phyloP scores from a whole-genome alignment of 192 early-diverging fungal species.

The Thoreauomyces humboldtii region DNA sequence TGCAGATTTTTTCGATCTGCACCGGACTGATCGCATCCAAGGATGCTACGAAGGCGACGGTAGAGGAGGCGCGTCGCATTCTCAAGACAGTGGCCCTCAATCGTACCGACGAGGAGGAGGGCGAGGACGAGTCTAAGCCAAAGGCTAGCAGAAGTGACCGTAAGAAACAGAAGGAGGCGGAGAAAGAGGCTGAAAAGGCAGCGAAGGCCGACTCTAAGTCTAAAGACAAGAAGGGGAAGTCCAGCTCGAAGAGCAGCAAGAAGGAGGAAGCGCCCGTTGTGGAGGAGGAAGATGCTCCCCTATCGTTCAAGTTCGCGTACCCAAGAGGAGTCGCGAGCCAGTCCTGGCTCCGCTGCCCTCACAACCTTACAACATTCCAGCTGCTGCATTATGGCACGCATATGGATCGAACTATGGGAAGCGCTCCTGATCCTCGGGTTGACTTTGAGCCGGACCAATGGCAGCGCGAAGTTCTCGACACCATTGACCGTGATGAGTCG shows the following conservation, averaged over 20 bases:
- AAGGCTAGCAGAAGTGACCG: background rate
- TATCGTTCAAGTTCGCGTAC: conserved; percentile 23
- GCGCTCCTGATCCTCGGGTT: conserved; percentile 28
- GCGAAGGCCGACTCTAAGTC: background rate
- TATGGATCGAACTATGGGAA: conserved; percentile 37
- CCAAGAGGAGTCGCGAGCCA: conserved; percentile 6
- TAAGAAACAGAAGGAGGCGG: background rate
- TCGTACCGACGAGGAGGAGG: too few species aligned
- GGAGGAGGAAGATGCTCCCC: background rate
- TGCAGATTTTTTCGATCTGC: conserved; percentile 17
- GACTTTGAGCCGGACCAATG: conserved; percentile 42
- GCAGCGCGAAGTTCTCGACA: conserved; percentile 39
- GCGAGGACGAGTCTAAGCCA: background rate
- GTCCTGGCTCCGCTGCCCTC: conserved; percentile 3
- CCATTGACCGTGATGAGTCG: conserved; percentile 37
- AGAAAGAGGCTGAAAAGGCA: conserved; percentile 6
- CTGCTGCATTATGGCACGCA: conserved; percentile 28
- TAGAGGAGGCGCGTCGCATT: conserved; percentile 1
- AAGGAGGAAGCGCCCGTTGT: background rate
- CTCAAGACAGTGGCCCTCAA: conserved; percentile 9
- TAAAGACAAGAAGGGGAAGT: conserved; percentile 10
- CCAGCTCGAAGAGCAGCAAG: conserved; percentile 7
- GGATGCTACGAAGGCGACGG: background rate
- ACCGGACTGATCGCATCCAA: background rate
- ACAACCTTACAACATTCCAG: conserved; percentile 29